Conservation (phyloP, 2,329 filamentous ascomycete species). For the Pezicula carpinea region DNA sequence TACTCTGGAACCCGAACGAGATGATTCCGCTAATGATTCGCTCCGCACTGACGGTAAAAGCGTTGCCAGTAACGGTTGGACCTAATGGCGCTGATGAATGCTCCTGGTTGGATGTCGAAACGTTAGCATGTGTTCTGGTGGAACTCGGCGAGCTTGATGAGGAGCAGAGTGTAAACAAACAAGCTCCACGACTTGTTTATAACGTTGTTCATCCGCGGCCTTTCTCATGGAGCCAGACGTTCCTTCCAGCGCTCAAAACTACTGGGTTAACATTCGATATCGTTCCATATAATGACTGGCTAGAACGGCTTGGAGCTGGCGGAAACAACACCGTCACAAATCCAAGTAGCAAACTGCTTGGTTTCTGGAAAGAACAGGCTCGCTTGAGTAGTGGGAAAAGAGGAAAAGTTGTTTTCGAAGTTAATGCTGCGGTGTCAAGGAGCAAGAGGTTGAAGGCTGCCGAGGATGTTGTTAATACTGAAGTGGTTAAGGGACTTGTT, state of each 20-base stretch:
- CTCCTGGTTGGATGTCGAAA: slow-evolving; percentile 42
- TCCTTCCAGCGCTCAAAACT: slow-evolving; percentile 43
- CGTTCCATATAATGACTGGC: slow-evolving; percentile 40
- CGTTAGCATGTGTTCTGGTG: slow-evolving; percentile 35
- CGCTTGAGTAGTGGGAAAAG: no score
- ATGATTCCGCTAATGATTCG: slow-evolving; percentile 49
- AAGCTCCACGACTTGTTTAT: slow-evolving; percentile 33
- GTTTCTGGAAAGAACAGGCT: no score
- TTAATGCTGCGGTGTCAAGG: no score
- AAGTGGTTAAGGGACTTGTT: no score
- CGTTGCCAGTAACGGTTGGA: slow-evolving; percentile 35
- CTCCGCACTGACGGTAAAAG: slow-evolving; percentile 36
- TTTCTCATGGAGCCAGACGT: slow-evolving; percentile 43
- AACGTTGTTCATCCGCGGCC: slow-evolving; percentile 46
- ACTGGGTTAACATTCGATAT: slow-evolving; percentile 41
- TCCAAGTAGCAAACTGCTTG: no score
- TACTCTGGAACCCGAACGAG: slow-evolving; percentile 44
- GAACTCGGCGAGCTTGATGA: slow-evolving; percentile 31
- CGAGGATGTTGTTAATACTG: no score
- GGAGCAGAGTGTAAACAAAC: no score
- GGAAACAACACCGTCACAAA: slow-evolving; percentile 7
- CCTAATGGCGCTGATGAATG: slow-evolving; percentile 19
- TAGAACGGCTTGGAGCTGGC: slow-evolving; percentile 37
- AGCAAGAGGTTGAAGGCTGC: no score
- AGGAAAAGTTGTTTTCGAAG: no score